Evolutionary conservation across 805 yeast species (phyloP).

Genomic region (Yarrowia deformans): DNA sequence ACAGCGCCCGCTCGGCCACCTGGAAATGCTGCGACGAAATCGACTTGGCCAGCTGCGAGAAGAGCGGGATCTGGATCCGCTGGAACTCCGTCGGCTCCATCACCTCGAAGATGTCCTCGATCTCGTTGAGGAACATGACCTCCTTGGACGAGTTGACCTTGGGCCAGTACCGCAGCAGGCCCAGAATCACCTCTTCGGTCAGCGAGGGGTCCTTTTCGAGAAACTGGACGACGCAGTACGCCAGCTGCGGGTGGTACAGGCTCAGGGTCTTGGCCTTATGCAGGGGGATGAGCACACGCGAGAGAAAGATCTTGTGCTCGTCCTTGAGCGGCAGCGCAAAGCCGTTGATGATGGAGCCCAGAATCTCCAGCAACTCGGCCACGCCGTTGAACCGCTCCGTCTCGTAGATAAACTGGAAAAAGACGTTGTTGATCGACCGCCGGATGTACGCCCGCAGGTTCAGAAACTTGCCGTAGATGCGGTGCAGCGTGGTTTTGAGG

Average conservation of each 20-base stretch:
- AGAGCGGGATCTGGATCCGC: slow-evolving; percentile 89
- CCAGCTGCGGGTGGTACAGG: slow-evolving; percentile 93
- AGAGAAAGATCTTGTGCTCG: slow-evolving; percentile 90
- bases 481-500: slow-evolving; percentile 90
- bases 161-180: slow-evolving; percentile 94
- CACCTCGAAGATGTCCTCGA: slow-evolving; percentile 95
- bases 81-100: slow-evolving; percentile 92
- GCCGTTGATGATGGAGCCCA: slow-evolving; percentile 96
- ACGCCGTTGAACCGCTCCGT: slow-evolving; percentile 96
- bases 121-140: slow-evolving; percentile 92
- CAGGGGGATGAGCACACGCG: slow-evolving; percentile 85
- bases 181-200: slow-evolving; percentile 97
- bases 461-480: slow-evolving; percentile 94
- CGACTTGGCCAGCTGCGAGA: slow-evolving; percentile 92
- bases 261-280: slow-evolving; percentile 91
- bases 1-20: slow-evolving; percentile 92
- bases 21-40: slow-evolving; percentile 96
- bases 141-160: slow-evolving; percentile 94
- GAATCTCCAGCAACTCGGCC: slow-evolving; percentile 90
- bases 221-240: slow-evolving; percentile 96
- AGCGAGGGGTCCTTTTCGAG: slow-evolving; percentile 90
- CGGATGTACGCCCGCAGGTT: slow-evolving; percentile 89
- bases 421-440: slow-evolving; percentile 89
- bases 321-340: slow-evolving; percentile 97
- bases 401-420: slow-evolving; percentile 91